Conservation (phyloP, 1,139 yeast genomes). For the Komagataea norvegica region DNA sequence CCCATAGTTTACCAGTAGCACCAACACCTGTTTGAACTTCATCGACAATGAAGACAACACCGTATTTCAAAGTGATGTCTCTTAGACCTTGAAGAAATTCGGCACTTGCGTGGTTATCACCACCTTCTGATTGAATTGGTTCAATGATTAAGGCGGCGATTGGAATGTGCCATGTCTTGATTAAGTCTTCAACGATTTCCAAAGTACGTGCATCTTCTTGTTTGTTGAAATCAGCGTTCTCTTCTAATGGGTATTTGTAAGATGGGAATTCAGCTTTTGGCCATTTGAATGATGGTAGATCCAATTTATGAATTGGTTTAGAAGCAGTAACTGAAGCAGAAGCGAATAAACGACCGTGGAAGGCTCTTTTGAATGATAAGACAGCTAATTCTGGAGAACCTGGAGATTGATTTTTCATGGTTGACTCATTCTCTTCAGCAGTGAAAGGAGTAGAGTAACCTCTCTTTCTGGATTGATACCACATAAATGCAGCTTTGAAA, state of each 20-base stretch:
- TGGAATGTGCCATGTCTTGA: conserved; percentile 44
- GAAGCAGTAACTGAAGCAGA: conserved; percentile 70
- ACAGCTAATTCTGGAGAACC: conserved; percentile 68
- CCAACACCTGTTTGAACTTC: conserved; percentile 78
- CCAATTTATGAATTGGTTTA: conserved; percentile 70
- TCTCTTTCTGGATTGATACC: conserved; percentile 57
- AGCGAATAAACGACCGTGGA: conserved; percentile 75
- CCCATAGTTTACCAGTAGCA: conserved; percentile 69
- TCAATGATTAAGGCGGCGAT: conserved; percentile 69
- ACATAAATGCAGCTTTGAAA: conserved; percentile 73
- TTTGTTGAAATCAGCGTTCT: conserved; percentile 46
- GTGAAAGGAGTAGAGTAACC: conserved; percentile 51
- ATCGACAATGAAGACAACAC: conserved; percentile 59
- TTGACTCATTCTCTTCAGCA: conserved; percentile 50
- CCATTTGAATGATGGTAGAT: conserved; percentile 74
- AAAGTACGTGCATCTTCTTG: conserved; percentile 61
- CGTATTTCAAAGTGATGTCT: conserved; percentile 55
- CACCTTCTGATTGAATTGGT: conserved; percentile 75
- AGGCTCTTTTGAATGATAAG: conserved; percentile 63
- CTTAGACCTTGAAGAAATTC: conserved; percentile 62
- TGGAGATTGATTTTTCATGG: conserved; percentile 63
- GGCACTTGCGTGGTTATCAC: conserved; percentile 62
- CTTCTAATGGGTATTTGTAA: conserved; percentile 59
- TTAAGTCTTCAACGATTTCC: conserved; percentile 48
- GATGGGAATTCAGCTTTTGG: conserved; percentile 71